Evolutionary conservation across 169 alveolate species (phyloP).

Genomic region (Condylostoma magnum): DNA sequence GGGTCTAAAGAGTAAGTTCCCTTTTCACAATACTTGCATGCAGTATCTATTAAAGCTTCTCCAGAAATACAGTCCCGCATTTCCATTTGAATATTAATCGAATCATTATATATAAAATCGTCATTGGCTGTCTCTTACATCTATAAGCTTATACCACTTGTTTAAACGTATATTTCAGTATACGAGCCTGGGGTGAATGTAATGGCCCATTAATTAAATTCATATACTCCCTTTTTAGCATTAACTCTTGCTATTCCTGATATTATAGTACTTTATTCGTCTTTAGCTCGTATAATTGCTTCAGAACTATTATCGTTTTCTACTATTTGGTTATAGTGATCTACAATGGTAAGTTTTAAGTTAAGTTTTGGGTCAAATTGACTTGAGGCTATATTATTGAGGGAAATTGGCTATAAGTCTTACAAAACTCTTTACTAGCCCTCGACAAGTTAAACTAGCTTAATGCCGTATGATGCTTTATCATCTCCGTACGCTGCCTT

Average conservation of each 20-base stretch:
- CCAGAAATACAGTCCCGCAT: slow-evolving; percentile 12
- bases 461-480: slow-evolving; percentile 2
- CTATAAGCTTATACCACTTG: too few species aligned
- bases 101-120: too few species aligned
- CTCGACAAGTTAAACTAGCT: too few species aligned
- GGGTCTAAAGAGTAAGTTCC: slow-evolving; percentile 18
- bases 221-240: neutral
- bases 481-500: slow-evolving; percentile 22
- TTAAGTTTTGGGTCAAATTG: neutral
- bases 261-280: neutral
- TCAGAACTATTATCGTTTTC: neutral
- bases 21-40: neutral
- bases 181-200: too few species aligned
- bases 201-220: too few species aligned
- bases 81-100: too few species aligned
- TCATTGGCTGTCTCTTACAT: too few species aligned
- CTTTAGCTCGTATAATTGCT: slow-evolving; percentile 17
- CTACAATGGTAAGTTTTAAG: neutral
- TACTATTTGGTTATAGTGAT: slow-evolving; percentile 10
- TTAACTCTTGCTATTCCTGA: neutral
- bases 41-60: neutral
- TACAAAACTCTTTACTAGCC: too few species aligned
- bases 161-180: too few species aligned
- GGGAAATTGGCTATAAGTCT: too few species aligned
- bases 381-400: too few species aligned